These are phyloP conservation scores for Clonostachys rosea DNA, from an alignment of 2,329 filamentous ascomycete genomes.

Conservation along the genomic window DNA sequence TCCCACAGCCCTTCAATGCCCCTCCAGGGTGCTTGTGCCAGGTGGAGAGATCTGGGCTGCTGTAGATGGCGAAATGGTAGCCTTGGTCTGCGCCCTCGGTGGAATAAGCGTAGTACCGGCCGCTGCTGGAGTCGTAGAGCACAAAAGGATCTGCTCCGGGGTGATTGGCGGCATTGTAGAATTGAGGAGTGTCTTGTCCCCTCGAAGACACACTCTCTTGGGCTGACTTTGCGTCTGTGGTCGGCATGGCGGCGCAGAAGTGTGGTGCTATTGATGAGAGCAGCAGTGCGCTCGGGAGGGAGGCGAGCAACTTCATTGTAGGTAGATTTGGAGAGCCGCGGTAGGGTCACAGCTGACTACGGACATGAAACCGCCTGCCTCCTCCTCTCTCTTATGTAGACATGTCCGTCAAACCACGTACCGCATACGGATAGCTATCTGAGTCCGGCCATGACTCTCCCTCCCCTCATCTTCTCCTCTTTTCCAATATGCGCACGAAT, in stretches of 20 bases:
- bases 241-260: too few species aligned
- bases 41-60: constrained; percentile 25
- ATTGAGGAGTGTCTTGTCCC: constrained; percentile 12
- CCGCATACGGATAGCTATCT: background rate
- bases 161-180: constrained; percentile 24
- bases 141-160: constrained; percentile 23
- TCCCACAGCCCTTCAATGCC: constrained; percentile 22
- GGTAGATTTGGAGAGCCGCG: background rate
- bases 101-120: constrained; percentile 26
- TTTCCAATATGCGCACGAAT: too few species aligned
- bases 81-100: constrained; percentile 25
- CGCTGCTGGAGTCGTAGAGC: constrained; percentile 18
- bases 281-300: background rate
- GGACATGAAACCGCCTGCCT: background rate
- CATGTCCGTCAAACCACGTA: background rate
- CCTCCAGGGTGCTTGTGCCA: constrained; percentile 24
- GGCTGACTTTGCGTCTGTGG: too few species aligned
- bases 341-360: background rate
- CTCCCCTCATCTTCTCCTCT: background rate
- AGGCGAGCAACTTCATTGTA: background rate
- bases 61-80: constrained; percentile 24
- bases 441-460: background rate
- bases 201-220: background rate
- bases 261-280: background rate
- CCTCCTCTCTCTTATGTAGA: background rate